Conservation (phyloP, 148 eudicot genomes). For the Dysphania ambrosioides region DNA sequence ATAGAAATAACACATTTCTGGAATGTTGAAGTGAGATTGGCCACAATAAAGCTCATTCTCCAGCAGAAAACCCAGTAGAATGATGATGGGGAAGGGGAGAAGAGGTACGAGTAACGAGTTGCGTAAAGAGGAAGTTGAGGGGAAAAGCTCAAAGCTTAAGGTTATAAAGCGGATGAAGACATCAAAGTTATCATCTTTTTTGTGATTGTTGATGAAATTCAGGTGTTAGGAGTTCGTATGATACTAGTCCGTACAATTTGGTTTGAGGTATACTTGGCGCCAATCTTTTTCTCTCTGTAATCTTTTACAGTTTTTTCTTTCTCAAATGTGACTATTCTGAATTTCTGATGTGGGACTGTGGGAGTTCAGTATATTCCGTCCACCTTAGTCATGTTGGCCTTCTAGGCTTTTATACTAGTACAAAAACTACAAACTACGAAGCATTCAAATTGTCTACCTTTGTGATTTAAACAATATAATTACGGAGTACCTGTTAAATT, state of each 20-base stretch:
- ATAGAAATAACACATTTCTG: background rate
- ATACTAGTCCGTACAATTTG: background rate
- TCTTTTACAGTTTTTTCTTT: background rate
- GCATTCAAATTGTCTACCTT: no score
- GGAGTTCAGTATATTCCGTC: background rate
- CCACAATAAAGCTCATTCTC: constrained; percentile 8
- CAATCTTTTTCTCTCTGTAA: background rate
- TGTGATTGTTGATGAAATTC: background rate
- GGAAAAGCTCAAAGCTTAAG: constrained; percentile 18
- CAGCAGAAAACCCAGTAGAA: background rate
- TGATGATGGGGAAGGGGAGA: constrained; percentile 7
- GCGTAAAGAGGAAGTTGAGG: constrained; percentile 5
- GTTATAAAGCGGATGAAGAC: constrained; percentile 6
- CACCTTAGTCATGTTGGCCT: background rate
- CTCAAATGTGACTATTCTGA: background rate
- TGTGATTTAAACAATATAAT: no score
- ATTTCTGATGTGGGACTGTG: no score
- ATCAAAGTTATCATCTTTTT: constrained; percentile 9
- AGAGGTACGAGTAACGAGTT: background rate
- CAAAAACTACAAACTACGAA: no score
- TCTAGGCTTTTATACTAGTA: no score
- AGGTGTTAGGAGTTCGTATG: background rate
- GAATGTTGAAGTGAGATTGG: constrained; percentile 7
- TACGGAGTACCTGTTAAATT: no score
- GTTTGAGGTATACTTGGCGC: constrained; percentile 15